phyloP scores from a whole-genome alignment of 23 red algal genomes.

The Porphyridium purpureum region DNA sequence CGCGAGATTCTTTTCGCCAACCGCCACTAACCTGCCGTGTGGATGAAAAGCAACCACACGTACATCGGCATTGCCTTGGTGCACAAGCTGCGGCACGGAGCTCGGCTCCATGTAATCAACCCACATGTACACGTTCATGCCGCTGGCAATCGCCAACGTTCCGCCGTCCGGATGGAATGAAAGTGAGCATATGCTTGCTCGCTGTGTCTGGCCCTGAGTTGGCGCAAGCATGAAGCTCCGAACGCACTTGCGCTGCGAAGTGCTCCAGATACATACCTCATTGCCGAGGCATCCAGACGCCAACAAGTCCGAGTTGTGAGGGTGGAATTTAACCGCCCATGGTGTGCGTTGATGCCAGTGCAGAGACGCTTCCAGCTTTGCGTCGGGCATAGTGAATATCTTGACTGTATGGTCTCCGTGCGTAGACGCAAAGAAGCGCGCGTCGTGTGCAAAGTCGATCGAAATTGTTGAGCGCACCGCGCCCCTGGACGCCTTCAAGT shows the following conservation, averaged over 20 bases:
- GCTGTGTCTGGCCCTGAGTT: conserved; percentile 38
- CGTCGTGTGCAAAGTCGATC: conserved; percentile 59
- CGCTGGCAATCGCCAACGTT: conserved; percentile 46
- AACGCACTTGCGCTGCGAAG: conserved; percentile 16
- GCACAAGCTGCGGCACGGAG: conserved; percentile 1
- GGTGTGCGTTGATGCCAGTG: conserved; percentile 65
- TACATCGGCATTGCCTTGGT: conserved; percentile 17
- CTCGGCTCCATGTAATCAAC: conserved; percentile 18
- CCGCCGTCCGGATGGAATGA: conserved; percentile 55
- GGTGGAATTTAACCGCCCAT: conserved; percentile 80
- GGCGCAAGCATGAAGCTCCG: too few relatives aligned
- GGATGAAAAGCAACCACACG: conserved; percentile 68
- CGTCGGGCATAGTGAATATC: conserved; percentile 58
- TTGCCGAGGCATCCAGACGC: conserved; percentile 67
- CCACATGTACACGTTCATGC: conserved; percentile 50
- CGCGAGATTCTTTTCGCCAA: conserved; percentile 51
- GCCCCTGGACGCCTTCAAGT: too few relatives aligned
- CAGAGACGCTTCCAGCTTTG: conserved; percentile 28
- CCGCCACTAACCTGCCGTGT: conserved; percentile 47
- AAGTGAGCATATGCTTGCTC: conserved; percentile 37
- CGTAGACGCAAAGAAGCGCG: conserved; percentile 51
- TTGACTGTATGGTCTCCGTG: conserved; percentile 88
- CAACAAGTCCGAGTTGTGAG: conserved; percentile 26
- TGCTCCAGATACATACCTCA: conserved; percentile 56
- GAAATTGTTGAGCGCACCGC: conserved; percentile 63